A percentile compares a stretch with the other conserved stretches of the same genome.
phyloP scores from a whole-genome alignment of 2,329 filamentous ascomycete genomes.

The Ascomycota sp. region DNA sequence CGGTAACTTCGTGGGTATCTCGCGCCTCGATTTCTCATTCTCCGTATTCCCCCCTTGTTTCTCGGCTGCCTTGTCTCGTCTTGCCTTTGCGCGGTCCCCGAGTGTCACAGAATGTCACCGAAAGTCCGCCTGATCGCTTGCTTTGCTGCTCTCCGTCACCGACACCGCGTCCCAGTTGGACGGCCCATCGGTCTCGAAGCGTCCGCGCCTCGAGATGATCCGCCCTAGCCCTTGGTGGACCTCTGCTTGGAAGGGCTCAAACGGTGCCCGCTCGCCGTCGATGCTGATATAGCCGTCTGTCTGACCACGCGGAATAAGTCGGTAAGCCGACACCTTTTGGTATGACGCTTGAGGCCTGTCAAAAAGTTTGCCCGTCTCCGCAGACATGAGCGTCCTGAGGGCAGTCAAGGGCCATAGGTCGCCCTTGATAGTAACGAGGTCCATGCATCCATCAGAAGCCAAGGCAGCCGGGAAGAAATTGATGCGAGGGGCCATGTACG shows the following conservation, averaged over 20 bases:
- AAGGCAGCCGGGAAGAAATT: constrained; percentile 77
- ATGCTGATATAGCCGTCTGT: constrained; percentile 75
- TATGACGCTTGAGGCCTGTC: constrained; percentile 61
- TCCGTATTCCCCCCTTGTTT: no score
- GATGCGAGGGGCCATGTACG: constrained; percentile 68
- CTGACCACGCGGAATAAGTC: constrained; percentile 56
- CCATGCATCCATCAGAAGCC: constrained; percentile 67
- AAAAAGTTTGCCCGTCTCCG: constrained; percentile 59
- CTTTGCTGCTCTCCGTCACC: constrained; percentile 7
- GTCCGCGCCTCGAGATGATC: constrained; percentile 56
- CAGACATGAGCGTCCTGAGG: constrained; percentile 46
- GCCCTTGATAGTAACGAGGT: constrained; percentile 64
- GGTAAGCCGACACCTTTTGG: constrained; percentile 70
- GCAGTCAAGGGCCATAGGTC: constrained; percentile 47
- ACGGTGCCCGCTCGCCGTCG: constrained; percentile 75
- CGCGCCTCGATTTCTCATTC: no score
- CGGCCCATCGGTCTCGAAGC: constrained; percentile 47
- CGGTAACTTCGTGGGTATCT: no score
- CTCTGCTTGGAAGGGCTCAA: constrained; percentile 80
- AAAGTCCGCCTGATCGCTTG: no score
- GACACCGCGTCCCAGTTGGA: constrained; percentile 24
- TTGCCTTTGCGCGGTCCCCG: no score
- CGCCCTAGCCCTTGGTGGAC: constrained; percentile 66
- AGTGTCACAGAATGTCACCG: no score
- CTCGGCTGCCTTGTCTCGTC: no score